phyloP scores from a whole-genome alignment of 768 basidiomycete genomes.

The Lactarius quietus region DNA sequence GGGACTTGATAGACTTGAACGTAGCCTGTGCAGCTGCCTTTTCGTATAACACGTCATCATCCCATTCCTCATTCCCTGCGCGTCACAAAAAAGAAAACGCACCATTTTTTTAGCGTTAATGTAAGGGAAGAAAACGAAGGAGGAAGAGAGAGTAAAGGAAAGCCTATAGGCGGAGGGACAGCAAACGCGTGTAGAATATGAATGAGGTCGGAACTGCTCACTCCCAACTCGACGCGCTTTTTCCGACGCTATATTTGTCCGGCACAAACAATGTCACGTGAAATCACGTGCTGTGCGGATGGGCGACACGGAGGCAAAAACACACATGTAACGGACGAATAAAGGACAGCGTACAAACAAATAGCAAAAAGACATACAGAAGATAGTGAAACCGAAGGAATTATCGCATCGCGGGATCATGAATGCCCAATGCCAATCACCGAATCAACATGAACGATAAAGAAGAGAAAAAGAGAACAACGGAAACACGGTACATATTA shows the following conservation, averaged over 20 bases:
- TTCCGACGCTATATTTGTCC: conserved; percentile 1
- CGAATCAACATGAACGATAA: not conserved
- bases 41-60: not conserved
- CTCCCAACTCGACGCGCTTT: not conserved
- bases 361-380: not conserved
- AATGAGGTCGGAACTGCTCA: not conserved
- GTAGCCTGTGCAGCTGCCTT: conserved; percentile 83
- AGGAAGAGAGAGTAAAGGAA: too few relatives aligned
- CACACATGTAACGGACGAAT: not conserved
- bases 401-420: not conserved
- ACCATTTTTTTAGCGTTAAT: not conserved
- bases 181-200: not conserved
- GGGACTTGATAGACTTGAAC: conserved; percentile 90
- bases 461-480: too few relatives aligned
- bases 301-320: too few relatives aligned
- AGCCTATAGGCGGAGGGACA: too few relatives aligned
- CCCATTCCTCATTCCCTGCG: not conserved
- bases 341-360: not conserved
- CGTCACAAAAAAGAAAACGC: not conserved
- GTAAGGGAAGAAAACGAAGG: not conserved
- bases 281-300: not conserved
- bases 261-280: not conserved
- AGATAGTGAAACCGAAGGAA: not conserved
- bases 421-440: not conserved
- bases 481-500: not conserved